Percentiles rank a stretch among this genome's conserved stretches.
Conservation (phyloP, 345 rosid genomes). For the Orychophragmus violaceus region DNA sequence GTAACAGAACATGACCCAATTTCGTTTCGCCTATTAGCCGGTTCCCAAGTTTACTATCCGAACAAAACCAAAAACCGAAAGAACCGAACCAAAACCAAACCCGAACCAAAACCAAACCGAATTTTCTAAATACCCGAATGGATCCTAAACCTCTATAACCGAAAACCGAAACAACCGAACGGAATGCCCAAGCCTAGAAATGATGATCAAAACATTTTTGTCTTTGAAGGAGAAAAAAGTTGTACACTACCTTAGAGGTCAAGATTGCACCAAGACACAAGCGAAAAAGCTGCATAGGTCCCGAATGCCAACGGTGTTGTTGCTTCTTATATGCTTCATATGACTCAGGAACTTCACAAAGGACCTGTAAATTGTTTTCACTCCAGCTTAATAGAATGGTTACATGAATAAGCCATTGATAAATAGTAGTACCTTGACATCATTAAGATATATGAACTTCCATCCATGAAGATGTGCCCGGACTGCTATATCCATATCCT, state of each 20-base stretch:
- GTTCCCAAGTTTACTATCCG: too few relatives aligned
- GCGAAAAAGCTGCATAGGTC: conserved; percentile 91
- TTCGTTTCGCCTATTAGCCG: too few relatives aligned
- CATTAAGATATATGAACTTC: conserved; percentile 81
- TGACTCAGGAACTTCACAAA: conserved; percentile 84
- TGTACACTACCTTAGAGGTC: conserved; percentile 54
- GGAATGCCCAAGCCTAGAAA: too few relatives aligned
- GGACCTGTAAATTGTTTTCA: conserved; percentile 42
- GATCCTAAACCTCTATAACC: too few relatives aligned
- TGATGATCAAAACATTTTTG: not conserved
- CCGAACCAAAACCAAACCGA: too few relatives aligned
- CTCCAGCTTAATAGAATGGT: not conserved
- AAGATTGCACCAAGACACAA: conserved; percentile 71
- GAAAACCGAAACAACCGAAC: too few relatives aligned
- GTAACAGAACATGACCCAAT: too few relatives aligned
- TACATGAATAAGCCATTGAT: not conserved
- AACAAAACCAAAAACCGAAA: too few relatives aligned
- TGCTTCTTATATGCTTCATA: conserved; percentile 92
- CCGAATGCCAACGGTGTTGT: conserved; percentile 94
- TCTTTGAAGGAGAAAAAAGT: not conserved
- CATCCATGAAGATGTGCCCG: conserved; percentile 86
- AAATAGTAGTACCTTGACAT: conserved; percentile 52
- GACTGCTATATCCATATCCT: conserved; percentile 89
- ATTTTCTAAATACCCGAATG: too few relatives aligned
- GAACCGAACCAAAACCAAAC: too few relatives aligned